These are phyloP conservation scores for Nitzschia sp. DNA, from an alignment of 108 stramenopile genomes.

Conservation along the genomic window DNA sequence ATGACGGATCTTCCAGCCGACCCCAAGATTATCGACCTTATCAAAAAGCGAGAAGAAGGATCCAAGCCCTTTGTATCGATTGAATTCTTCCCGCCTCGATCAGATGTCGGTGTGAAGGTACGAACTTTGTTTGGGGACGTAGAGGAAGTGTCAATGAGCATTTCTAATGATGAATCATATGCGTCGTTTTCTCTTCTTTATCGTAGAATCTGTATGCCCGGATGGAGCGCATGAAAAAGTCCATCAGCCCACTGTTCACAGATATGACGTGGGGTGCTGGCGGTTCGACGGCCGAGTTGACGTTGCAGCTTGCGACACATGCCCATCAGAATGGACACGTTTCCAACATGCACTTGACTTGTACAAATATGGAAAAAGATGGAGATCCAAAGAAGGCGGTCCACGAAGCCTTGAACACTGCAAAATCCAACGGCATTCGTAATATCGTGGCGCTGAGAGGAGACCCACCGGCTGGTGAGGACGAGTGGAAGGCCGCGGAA, in stretches of 20 bases:
- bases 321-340: conserved; percentile 88
- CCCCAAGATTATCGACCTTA: conserved; percentile 87
- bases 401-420: conserved; percentile 79
- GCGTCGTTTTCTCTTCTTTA: conserved; percentile 1
- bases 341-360: conserved; percentile 99
- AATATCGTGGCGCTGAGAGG: conserved; percentile 99
- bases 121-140: background rate
- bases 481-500: conserved; percentile 94
- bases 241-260: conserved; percentile 88
- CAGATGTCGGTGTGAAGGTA: conserved; percentile 91
- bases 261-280: conserved; percentile 99
- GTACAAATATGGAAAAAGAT: conserved; percentile 97
- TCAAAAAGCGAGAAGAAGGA: conserved; percentile 47
- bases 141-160: background rate
- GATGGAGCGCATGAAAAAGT: conserved; percentile 89
- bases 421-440: conserved; percentile 86
- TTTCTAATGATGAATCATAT: conserved; percentile 9
- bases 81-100: conserved; percentile 98
- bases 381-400: conserved; percentile 84
- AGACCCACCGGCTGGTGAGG: conserved; percentile 98
- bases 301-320: conserved; percentile 87
- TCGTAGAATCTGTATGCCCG: conserved; percentile 93
- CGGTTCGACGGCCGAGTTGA: conserved; percentile 96
- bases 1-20: conserved; percentile 36
- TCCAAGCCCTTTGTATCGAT: conserved; percentile 83